Percentiles rank a stretch among this genome's conserved stretches.
These are phyloP conservation scores for Chlorencoelia australis DNA, from an alignment of 2,329 filamentous ascomycete genomes.

Conservation along the genomic window DNA sequence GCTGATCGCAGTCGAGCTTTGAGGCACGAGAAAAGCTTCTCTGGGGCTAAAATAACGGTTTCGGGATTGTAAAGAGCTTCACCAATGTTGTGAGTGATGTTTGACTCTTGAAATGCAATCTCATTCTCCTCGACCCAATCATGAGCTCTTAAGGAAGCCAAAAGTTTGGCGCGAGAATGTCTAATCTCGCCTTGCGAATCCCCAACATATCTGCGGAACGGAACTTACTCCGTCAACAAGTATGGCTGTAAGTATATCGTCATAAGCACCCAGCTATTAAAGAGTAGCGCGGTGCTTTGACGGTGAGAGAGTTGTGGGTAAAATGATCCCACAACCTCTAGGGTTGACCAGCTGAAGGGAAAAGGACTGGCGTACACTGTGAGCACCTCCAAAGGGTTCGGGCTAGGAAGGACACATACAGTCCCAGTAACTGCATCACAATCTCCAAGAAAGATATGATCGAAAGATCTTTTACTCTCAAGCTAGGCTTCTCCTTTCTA, in stretches of 20 bases:
- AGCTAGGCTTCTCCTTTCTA: slow-evolving; percentile 5
- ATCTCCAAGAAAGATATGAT: slow-evolving; percentile 6
- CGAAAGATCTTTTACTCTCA: background rate
- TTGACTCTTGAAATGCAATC: slow-evolving; percentile 1
- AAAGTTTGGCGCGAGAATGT: background rate
- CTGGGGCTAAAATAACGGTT: background rate
- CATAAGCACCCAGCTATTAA: too few species aligned
- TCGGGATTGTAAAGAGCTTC: background rate
- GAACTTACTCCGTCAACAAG: too few species aligned
- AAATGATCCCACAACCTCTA: too few species aligned
- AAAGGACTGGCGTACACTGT: too few species aligned
- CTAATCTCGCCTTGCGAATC: too few species aligned
- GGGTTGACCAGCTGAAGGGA: too few species aligned
- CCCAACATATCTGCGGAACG: too few species aligned
- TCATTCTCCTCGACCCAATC: background rate
- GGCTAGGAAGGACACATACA: too few species aligned
- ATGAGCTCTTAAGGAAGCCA: background rate
- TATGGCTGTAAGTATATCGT: too few species aligned
- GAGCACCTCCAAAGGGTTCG: too few species aligned
- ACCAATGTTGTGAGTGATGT: background rate
- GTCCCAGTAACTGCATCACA: slow-evolving; percentile 4
- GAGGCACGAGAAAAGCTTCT: background rate
- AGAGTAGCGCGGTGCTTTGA: too few species aligned
- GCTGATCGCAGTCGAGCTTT: background rate
- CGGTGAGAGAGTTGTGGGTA: too few species aligned